phyloP scores from a whole-genome alignment of 192 early-diverging fungal genomes.

The Entomortierella parvispora region DNA sequence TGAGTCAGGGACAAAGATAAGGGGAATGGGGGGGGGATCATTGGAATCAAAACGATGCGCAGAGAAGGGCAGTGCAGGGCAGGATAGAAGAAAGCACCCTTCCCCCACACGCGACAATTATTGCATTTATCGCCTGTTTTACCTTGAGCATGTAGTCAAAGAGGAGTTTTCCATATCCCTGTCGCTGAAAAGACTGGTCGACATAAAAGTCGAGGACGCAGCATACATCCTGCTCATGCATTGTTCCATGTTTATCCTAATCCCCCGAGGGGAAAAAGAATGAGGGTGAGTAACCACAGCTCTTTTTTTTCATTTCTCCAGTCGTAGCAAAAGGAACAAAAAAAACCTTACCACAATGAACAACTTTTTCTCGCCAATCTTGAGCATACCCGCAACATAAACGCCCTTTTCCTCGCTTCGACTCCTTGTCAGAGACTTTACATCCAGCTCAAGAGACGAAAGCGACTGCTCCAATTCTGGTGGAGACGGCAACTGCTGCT shows the following conservation, averaged over 20 bases:
- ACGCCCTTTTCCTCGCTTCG: constrained; percentile 44
- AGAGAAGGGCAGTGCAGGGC: not conserved
- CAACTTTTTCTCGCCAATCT: constrained; percentile 54
- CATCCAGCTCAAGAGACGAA: not conserved
- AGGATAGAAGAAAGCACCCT: too few species aligned
- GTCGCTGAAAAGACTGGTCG: constrained; percentile 42
- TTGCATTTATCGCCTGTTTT: not conserved
- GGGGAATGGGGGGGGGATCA: not conserved
- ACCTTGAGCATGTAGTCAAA: constrained; percentile 54
- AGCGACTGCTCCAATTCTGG: not conserved
- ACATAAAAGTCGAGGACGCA: constrained; percentile 56
- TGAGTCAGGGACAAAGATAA: not conserved
- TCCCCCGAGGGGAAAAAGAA: not conserved
- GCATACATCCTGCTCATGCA: constrained; percentile 50
- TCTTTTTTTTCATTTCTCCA: not conserved
- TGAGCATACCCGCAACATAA: constrained; percentile 54
- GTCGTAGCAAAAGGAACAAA: not conserved
- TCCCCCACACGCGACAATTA: too few species aligned
- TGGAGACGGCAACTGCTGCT: not conserved
- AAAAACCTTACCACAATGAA: constrained; percentile 49
- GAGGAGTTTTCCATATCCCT: constrained; percentile 46
- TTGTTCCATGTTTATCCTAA: constrained; percentile 44
- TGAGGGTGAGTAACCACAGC: not conserved
- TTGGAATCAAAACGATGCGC: not conserved
- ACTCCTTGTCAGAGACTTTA: not conserved